Evolutionary conservation across 768 basidiomycete species (phyloP), one percentile per base, ranked within the genome.

Genomic region (Boletus tomentosulus): DNA sequence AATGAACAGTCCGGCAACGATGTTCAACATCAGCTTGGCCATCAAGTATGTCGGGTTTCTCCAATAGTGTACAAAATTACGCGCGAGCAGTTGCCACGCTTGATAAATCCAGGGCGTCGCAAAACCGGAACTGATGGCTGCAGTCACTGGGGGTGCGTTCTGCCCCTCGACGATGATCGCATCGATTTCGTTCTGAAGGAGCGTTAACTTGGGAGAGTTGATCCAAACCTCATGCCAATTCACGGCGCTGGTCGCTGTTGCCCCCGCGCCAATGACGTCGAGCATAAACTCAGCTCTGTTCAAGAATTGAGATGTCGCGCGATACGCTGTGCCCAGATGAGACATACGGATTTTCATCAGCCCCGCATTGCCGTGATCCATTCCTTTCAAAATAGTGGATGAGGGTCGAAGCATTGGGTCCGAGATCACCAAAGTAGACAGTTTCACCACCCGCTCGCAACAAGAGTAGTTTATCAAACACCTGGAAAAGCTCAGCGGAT

Each of bases 401-500:
- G n/a, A 94, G 66, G 0, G 80, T 80, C 8, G 75, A 66, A 0
- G 88, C 76, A 53, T 85, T 79, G 19, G 71, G 58, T 1, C 91
- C 89, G 24, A 91, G 66, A 49, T 88, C 84, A 19, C 82, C 82
- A 59, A 82, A 82, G 70, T 85, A 86, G 16, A 82, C 81, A 3
- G 76, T 80, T 66, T 83, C 70, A 22, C 93, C 93, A 13, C 93
- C 92, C 58, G 83, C 82, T 42, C 82, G 78, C 4, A 96, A 76
- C 1, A 96, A 77, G 7, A 95, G 73, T 1, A 96, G 72, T 31
- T 86, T 72, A 62, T 94, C 92, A 58, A 94, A 94, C 41, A 74
- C 75, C 61, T 89, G 82, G 75, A 93, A 95, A 27, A 93, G 73
- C 63, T 92, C 84, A 2, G 88, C 88, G 24, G 90, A 92, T 37